phyloP scores from a whole-genome alignment of 2,329 filamentous ascomycete genomes.

The Cryphonectria parasitica region DNA sequence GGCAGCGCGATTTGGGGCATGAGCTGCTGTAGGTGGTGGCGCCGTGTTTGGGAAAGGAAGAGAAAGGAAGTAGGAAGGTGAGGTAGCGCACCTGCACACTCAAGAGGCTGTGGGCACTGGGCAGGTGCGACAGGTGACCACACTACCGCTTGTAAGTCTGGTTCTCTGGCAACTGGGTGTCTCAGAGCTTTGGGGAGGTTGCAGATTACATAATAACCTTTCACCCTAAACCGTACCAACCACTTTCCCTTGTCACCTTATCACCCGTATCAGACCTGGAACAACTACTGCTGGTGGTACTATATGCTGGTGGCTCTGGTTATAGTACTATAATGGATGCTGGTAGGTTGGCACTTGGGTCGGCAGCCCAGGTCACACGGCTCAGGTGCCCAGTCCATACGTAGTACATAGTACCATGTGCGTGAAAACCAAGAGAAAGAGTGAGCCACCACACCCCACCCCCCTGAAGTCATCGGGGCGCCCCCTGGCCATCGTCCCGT shows the following conservation, averaged over 20 bases:
- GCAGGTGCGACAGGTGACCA: neutral
- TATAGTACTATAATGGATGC: neutral
- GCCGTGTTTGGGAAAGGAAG: neutral
- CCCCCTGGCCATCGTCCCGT: neutral
- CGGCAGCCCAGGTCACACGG: neutral
- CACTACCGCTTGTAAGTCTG: neutral
- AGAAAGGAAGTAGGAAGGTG: neutral
- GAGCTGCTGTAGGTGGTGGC: neutral
- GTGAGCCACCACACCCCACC: neutral
- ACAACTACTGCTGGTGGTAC: neutral
- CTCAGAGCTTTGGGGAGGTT: neutral
- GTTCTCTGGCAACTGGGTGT: neutral
- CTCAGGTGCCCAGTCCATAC: neutral
- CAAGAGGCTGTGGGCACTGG: too few species aligned
- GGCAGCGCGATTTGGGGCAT: conserved; percentile 10
- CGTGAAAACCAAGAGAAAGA: neutral
- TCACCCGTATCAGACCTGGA: neutral
- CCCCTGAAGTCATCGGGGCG: neutral
- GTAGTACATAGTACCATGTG: neutral
- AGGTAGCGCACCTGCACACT: neutral
- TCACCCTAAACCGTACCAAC: neutral
- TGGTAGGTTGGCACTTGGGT: too few species aligned
- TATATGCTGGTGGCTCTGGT: neutral
- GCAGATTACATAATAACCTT: neutral
- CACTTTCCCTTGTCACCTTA: neutral